Evolutionary conservation across 139 green algal species (phyloP).

Genomic region (Chlorella ohadii): DNA sequence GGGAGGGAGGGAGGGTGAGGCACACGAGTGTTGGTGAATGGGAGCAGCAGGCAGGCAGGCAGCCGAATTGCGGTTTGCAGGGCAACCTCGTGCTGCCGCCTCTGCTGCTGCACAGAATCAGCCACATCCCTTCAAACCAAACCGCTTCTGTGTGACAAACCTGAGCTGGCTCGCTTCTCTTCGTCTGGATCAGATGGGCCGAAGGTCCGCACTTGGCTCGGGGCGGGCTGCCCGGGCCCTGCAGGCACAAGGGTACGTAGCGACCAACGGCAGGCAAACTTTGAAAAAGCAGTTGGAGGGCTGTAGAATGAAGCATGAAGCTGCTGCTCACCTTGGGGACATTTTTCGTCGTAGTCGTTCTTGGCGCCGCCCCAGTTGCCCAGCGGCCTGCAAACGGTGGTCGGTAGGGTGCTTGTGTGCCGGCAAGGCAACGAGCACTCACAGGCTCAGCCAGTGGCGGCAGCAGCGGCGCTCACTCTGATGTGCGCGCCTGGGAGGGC

Average conservation of each 20-base stretch:
- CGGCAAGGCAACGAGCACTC: too few species aligned
- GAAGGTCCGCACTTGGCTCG: background rate
- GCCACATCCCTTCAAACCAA: too few species aligned
- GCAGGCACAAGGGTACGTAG: background rate
- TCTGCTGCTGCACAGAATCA: too few species aligned
- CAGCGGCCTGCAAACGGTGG: background rate
- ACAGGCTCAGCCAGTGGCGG: background rate
- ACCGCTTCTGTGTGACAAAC: too few species aligned
- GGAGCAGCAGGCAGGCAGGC: background rate
- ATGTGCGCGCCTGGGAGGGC: too few species aligned
- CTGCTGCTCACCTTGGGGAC: background rate
- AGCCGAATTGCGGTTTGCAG: too few species aligned
- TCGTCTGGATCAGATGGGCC: background rate
- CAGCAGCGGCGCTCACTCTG: too few species aligned
- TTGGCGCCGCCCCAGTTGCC: slow-evolving; percentile 10
- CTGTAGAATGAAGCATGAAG: too few species aligned
- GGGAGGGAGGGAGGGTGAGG: background rate
- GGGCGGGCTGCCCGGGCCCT: slow-evolving; percentile 11
- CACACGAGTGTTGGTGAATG: background rate
- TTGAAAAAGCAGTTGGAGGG: too few species aligned
- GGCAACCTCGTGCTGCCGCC: too few species aligned
- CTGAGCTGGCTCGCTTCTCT: background rate
- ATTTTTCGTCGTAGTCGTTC: slow-evolving; percentile 22
- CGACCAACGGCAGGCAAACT: too few species aligned
- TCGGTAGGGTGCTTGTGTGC: too few species aligned